A percentile compares a stretch with the other conserved stretches of the same genome.
Conservation (phyloP, 257 asterid genomes). For the Lantana camara region DNA sequence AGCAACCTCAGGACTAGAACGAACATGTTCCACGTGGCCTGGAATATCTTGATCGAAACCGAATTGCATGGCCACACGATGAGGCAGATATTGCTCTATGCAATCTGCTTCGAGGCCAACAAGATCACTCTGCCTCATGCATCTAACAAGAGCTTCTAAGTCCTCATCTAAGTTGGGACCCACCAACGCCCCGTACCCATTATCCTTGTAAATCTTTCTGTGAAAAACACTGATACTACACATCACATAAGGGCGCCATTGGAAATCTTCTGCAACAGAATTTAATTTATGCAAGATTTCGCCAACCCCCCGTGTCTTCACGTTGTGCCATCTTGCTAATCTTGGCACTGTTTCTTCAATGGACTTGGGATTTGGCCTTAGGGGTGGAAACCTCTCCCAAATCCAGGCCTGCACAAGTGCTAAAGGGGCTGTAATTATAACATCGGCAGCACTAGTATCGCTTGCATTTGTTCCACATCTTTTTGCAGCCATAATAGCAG, state of each 20-base stretch:
- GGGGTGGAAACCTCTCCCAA: slow-evolving; percentile 44
- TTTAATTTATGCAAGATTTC: slow-evolving; percentile 9
- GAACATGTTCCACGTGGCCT: slow-evolving; percentile 10
- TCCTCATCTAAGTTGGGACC: slow-evolving; percentile 17
- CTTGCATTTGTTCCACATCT: background rate
- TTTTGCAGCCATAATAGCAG: background rate
- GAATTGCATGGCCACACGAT: slow-evolving; percentile 58
- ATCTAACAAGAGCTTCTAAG: slow-evolving; percentile 23
- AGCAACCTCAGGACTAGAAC: slow-evolving; percentile 22
- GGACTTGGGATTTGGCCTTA: slow-evolving; percentile 25
- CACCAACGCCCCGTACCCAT: slow-evolving; percentile 18
- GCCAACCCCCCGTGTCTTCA: background rate
- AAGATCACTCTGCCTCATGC: slow-evolving; percentile 36
- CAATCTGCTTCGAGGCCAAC: slow-evolving; percentile 37
- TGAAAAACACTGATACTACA: background rate
- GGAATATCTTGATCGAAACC: slow-evolving; percentile 54
- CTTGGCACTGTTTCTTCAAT: slow-evolving; percentile 24
- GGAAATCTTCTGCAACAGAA: slow-evolving; percentile 9
- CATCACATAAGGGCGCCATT: slow-evolving; percentile 42
- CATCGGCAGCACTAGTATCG: background rate
- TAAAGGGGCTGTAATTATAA: slow-evolving; percentile 19
- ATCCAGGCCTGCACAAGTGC: slow-evolving; percentile 48
- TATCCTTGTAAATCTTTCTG: slow-evolving; percentile 18
- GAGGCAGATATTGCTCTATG: slow-evolving; percentile 47
- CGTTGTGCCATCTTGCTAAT: slow-evolving; percentile 39